Evolutionary conservation across 1,139 yeast species (phyloP).

Genomic region (Torulaspora pretoriensis): DNA sequence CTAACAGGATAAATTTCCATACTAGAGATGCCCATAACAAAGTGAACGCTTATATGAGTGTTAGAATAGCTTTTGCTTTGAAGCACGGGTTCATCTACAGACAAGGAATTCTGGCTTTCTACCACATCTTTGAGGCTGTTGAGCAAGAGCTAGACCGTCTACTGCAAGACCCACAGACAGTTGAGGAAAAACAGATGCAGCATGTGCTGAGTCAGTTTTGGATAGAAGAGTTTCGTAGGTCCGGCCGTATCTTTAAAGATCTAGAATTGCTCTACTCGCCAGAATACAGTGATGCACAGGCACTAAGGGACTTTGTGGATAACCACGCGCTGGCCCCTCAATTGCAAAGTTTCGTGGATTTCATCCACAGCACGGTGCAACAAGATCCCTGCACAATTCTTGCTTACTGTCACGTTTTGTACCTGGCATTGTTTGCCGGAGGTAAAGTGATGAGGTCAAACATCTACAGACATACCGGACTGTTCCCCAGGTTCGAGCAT

Average conservation of each 20-base stretch:
- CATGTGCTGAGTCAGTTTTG: conserved; percentile 50
- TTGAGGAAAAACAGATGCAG: conserved; percentile 39
- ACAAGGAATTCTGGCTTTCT: conserved; percentile 75
- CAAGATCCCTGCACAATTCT: conserved; percentile 67
- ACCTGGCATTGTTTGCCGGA: conserved; percentile 83
- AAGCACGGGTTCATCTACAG: conserved; percentile 72
- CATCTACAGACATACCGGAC: conserved; percentile 60
- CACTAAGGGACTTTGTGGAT: conserved; percentile 32
- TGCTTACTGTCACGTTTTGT: conserved; percentile 86
- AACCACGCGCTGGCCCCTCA: conserved; percentile 42
- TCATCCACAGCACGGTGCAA: conserved; percentile 49
- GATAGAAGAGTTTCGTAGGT: conserved; percentile 69
- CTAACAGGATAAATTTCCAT: conserved; percentile 68
- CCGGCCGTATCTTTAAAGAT: conserved; percentile 55
- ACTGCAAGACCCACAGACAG: conserved; percentile 46
- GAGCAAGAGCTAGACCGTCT: conserved; percentile 65
- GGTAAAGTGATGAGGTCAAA: conserved; percentile 71
- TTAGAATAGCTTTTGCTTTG: conserved; percentile 70
- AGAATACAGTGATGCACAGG: conserved; percentile 49
- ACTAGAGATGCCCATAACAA: conserved; percentile 64
- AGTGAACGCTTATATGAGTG: conserved; percentile 63
- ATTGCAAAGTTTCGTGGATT: conserved; percentile 59
- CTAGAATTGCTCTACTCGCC: conserved; percentile 62
- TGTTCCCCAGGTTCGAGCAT: conserved; percentile 71
- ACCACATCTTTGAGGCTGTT: conserved; percentile 67